Evolutionary conservation across 345 rosid genomes (phyloP).

Genomic region (Murraya koenigii): DNA sequence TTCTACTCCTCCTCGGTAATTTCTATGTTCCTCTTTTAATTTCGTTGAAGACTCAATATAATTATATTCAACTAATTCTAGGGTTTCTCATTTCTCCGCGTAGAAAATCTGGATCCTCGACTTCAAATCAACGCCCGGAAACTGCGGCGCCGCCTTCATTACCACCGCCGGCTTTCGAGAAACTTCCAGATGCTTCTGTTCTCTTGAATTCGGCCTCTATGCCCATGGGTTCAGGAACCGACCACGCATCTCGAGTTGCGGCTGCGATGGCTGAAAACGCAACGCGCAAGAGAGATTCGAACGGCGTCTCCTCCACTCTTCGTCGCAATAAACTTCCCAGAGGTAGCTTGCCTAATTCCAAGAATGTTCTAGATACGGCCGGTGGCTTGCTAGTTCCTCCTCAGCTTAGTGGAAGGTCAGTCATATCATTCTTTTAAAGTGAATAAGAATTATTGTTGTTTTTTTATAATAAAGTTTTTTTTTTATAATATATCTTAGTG

Average conservation of each 20-base stretch:
- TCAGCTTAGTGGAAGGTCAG: conserved; percentile 85
- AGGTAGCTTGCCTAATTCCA: conserved; percentile 48
- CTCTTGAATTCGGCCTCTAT: conserved; percentile 57
- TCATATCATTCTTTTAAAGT: not conserved
- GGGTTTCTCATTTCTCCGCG: conserved; percentile 5
- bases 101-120: conserved; percentile 32
- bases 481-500: too few relatives aligned
- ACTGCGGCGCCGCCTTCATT: conserved; percentile 8
- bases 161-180: conserved; percentile 26
- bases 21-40: not conserved
- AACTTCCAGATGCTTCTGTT: conserved; percentile 82
- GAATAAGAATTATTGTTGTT: not conserved
- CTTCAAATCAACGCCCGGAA: conserved; percentile 20
- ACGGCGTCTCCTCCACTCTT: conserved; percentile 36
- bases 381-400: conserved; percentile 74
- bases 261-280: conserved; percentile 68
- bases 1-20: conserved; percentile 33
- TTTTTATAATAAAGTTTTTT: too few relatives aligned
- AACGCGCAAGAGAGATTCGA: conserved; percentile 63
- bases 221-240: conserved; percentile 31
- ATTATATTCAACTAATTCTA: not conserved
- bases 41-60: not conserved
- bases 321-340: conserved; percentile 59
- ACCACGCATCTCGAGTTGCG: conserved; percentile 76
- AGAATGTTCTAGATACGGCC: conserved; percentile 56